Evolutionary conservation across 257 asterid genomes (phyloP), one percentile per base, ranked within the genome.

Genomic region (Nicotiana benthamiana): DNA sequence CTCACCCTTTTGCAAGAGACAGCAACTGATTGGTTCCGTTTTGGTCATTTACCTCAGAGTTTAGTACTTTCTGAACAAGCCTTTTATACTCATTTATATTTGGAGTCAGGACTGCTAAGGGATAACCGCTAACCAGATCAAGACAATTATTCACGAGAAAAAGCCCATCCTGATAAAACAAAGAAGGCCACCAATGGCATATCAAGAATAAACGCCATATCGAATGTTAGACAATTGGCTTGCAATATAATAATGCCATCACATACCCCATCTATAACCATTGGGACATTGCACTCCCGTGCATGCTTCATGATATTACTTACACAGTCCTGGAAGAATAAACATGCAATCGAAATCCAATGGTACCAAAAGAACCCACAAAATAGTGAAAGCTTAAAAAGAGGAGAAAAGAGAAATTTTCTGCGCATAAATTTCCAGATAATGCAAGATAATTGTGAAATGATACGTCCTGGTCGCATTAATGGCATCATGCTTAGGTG

Each of bases 221-320:
- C 54, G 64, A 28, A 64, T 85, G 80, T 54, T 40, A 85, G 51
- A 57, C 75, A 82, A 46, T 84, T 13, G 80, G 66, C 75, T 22
- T 79, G 59, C 72, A 80, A n/a, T 77, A 53, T 61, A 13, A 62
- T 13, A 61, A 11, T 63, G 62, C 76, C 26, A 77, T 60, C 64
- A 84, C 93, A 85, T 91, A 96, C 99, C 90, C 98, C 99, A 67
- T 96, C 99, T 79, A 96, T 87, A 60, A 96, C 94, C 92, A 96
- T 92, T 26, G 99, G 99, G 61, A 94, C 92, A 85, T 90, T 94
- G 82, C 91, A 89, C 83, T 86, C 80, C 89, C 89, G 90, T 46
- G 97, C 99, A 79, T 82, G 95, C 90, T 88, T 94, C 93, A 94
- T 92, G 87, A 96, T 94, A 78, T 90, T 85, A 85, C 95, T 87